phyloP scores from a whole-genome alignment of 2,329 filamentous ascomycete genomes.

The Sporothrix euskadiensis region DNA sequence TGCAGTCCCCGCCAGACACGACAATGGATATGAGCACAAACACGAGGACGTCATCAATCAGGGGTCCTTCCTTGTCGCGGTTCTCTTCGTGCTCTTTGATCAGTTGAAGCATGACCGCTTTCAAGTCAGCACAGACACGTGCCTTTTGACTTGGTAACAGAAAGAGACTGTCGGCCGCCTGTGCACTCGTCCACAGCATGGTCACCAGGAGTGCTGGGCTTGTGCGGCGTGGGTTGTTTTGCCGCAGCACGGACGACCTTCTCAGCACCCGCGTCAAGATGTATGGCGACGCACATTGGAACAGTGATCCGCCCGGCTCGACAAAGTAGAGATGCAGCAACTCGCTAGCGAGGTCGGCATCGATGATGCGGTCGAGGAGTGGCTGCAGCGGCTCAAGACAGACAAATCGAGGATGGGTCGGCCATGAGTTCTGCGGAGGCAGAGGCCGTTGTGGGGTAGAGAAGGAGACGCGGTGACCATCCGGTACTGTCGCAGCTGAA shows the following conservation, averaged over 20 bases:
- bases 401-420: slow-evolving; percentile 29
- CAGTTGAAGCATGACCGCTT: background rate
- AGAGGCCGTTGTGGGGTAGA: background rate
- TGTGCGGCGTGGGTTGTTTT: slow-evolving; percentile 44
- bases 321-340: slow-evolving; percentile 52
- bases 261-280: slow-evolving; percentile 50
- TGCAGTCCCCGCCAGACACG: slow-evolving; percentile 51
- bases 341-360: slow-evolving; percentile 47
- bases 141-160: slow-evolving; percentile 45
- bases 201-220: slow-evolving; percentile 49
- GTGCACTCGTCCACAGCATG: slow-evolving; percentile 51
- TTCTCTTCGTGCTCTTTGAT: background rate
- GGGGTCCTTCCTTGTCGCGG: background rate
- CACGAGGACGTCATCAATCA: slow-evolving; percentile 47
- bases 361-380: slow-evolving; percentile 42
- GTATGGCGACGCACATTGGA: slow-evolving; percentile 50
- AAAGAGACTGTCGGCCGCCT: slow-evolving; percentile 50
- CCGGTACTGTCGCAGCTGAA: no score
- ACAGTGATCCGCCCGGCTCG: slow-evolving; percentile 47
- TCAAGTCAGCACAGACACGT: slow-evolving; percentile 37
- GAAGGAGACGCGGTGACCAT: background rate
- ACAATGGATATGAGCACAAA: slow-evolving; percentile 48
- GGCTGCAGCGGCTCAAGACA: slow-evolving; percentile 40
- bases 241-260: slow-evolving; percentile 46
- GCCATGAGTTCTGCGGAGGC: background rate